These are phyloP conservation scores for Cerioporus squamosus DNA, from an alignment of 1,284 basidiomycete species.

Conservation along the genomic window DNA sequence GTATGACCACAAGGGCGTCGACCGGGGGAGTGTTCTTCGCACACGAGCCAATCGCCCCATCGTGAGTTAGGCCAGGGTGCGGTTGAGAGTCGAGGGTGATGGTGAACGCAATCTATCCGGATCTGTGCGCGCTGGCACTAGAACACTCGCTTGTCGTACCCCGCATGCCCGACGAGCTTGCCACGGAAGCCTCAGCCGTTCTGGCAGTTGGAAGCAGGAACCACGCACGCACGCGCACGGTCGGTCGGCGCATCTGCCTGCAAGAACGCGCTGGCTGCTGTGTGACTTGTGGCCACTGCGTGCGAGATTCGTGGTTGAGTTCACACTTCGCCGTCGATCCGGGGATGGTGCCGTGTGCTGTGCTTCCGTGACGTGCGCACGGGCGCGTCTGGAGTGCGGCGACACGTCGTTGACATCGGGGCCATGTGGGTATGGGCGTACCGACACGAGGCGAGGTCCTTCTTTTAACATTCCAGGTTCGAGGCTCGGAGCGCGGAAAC, in stretches of 20 bases:
- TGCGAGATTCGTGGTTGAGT: too few relatives aligned
- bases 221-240: too few relatives aligned
- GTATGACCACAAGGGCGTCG: neutral
- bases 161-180: slow-evolving; percentile 12
- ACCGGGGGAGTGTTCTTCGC: neutral
- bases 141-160: neutral
- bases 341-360: too few relatives aligned
- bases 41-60: neutral
- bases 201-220: too few relatives aligned
- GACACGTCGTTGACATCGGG: neutral
- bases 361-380: too few relatives aligned
- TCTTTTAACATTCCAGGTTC: neutral
- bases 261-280: too few relatives aligned
- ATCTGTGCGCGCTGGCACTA: slow-evolving; percentile 3
- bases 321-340: too few relatives aligned
- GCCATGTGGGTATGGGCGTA: neutral
- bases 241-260: too few relatives aligned
- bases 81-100: neutral
- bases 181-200: neutral
- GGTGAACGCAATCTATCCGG: slow-evolving; percentile 6
- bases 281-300: too few relatives aligned
- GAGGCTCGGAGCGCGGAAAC: neutral
- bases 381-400: too few relatives aligned
- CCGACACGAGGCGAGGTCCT: too few relatives aligned
- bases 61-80: neutral